A percentile compares a stretch with the other conserved stretches of the same genome.
Evolutionary conservation across 805 yeast genomes (phyloP).

Genomic region (Starmerella vaccinii): DNA sequence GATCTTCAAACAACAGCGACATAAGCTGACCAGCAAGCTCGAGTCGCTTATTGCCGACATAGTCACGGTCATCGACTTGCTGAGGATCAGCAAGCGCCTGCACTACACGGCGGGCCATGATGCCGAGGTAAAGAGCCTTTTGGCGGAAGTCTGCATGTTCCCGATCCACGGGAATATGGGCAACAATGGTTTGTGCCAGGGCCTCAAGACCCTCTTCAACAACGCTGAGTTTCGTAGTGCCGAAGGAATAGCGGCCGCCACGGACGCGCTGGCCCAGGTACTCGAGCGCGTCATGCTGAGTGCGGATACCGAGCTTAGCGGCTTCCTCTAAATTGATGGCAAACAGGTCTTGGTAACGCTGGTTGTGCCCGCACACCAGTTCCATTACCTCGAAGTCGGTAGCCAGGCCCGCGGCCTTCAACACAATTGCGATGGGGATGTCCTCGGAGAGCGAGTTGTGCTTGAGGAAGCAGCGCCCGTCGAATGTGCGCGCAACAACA

Average conservation of each 20-base stretch:
- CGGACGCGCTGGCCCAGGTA: conserved; percentile 86
- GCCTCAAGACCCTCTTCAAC: conserved; percentile 93
- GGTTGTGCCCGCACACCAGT: conserved; percentile 81
- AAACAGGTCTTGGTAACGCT: conserved; percentile 82
- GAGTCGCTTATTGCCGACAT: conserved; percentile 93
- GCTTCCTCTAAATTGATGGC: conserved; percentile 92
- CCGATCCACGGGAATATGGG: conserved; percentile 78
- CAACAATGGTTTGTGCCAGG: conserved; percentile 83
- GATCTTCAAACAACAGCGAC: conserved; percentile 90
- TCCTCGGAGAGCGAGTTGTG: conserved; percentile 95
- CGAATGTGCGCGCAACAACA: conserved; percentile 79
- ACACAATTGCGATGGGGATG: conserved; percentile 81
- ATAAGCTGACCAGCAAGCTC: conserved; percentile 96
- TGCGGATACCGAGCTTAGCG: conserved; percentile 68
- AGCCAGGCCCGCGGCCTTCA: conserved; percentile 89
- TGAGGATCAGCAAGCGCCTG: conserved; percentile 92
- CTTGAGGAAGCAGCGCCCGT: conserved; percentile 63
- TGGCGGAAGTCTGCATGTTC: conserved; percentile 66
- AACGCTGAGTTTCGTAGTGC: conserved; percentile 45
- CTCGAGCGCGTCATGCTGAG: conserved; percentile 89
- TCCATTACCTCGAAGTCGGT: conserved; percentile 91
- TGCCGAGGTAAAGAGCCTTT: conserved; percentile 86
- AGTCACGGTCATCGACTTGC: conserved; percentile 97
- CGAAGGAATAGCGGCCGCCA: conserved; percentile 54
- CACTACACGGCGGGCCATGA: conserved; percentile 92